These are phyloP conservation scores for Pseudonectria buxi DNA, from an alignment of 2,329 filamentous ascomycete species.

Conservation along the genomic window DNA sequence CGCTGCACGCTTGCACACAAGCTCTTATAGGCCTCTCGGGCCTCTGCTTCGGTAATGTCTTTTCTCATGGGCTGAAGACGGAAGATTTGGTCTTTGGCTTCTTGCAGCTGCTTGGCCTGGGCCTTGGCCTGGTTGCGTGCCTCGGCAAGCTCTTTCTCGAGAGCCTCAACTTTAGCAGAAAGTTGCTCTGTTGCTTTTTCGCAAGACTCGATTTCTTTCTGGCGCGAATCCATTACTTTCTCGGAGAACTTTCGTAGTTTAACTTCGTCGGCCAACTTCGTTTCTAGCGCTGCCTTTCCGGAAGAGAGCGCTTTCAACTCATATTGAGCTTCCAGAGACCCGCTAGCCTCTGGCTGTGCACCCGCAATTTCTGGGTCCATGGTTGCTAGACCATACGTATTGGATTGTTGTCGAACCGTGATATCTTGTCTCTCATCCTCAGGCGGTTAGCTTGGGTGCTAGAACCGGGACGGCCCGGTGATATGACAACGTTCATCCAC, in stretches of 20 bases:
- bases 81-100: conserved; percentile 27
- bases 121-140: conserved; percentile 20
- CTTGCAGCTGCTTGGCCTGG: conserved; percentile 23
- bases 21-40: conserved; percentile 26
- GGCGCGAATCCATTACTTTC: conserved; percentile 29
- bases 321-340: conserved; percentile 5
- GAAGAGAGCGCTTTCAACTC: conserved; percentile 6
- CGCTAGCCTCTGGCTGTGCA: conserved; percentile 2
- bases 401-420: neutral
- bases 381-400: neutral
- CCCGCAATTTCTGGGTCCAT: conserved; percentile 14
- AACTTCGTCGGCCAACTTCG: conserved; percentile 24
- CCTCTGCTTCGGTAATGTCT: conserved; percentile 31
- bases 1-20: conserved; percentile 28
- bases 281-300: conserved; percentile 15
- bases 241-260: conserved; percentile 30
- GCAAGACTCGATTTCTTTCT: conserved; percentile 26
- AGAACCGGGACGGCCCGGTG: no score
- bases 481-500: no score
- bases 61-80: conserved; percentile 26
- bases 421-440: neutral
- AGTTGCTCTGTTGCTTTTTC: conserved; percentile 25
- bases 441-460: no score
- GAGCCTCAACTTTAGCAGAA: conserved; percentile 20
- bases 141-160: conserved; percentile 26